Percentiles rank a stretch among this genome's conserved stretches.
phyloP scores from a whole-genome alignment of 805 yeast genomes.

The Blastobotrys chiropterorum region DNA sequence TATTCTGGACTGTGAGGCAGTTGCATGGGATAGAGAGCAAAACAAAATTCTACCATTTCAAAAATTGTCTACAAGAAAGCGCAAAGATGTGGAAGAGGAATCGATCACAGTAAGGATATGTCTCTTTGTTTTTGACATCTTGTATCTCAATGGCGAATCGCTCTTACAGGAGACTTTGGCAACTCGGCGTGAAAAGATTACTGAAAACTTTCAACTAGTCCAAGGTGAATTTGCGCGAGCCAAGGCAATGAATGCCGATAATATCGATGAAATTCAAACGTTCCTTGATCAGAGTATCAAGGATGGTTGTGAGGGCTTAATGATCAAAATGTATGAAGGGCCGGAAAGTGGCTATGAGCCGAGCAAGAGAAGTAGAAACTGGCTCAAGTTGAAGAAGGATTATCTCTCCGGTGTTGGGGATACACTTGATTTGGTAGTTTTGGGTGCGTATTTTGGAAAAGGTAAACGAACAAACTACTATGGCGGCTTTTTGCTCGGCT shows the following conservation, averaged over 20 bases:
- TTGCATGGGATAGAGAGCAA: constrained; percentile 84
- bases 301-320: constrained; percentile 89
- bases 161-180: constrained; percentile 58
- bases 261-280: constrained; percentile 64
- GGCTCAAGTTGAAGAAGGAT: constrained; percentile 94
- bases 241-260: constrained; percentile 60
- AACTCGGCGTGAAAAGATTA: constrained; percentile 61
- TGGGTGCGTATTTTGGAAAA: constrained; percentile 89
- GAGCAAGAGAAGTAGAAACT: constrained; percentile 86
- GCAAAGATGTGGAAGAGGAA: constrained; percentile 83
- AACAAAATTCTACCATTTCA: constrained; percentile 90
- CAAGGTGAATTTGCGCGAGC: constrained; percentile 83
- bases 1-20: constrained; percentile 93
- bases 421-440: constrained; percentile 83
- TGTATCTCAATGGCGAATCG: constrained; percentile 68
- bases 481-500: constrained; percentile 90
- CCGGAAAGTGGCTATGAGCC: constrained; percentile 84
- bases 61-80: constrained; percentile 83
- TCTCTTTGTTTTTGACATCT: constrained; percentile 82
- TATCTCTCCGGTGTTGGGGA: constrained; percentile 94
- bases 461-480: constrained; percentile 94
- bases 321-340: constrained; percentile 88
- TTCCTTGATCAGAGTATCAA: constrained; percentile 86
- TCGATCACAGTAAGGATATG: constrained; percentile 90
- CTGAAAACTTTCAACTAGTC: constrained; percentile 49